A percentile compares a stretch with the other conserved stretches of the same genome.
These are phyloP conservation scores for Sclerotinia trifoliorum DNA, from an alignment of 2,329 filamentous ascomycete genomes.

Conservation along the genomic window DNA sequence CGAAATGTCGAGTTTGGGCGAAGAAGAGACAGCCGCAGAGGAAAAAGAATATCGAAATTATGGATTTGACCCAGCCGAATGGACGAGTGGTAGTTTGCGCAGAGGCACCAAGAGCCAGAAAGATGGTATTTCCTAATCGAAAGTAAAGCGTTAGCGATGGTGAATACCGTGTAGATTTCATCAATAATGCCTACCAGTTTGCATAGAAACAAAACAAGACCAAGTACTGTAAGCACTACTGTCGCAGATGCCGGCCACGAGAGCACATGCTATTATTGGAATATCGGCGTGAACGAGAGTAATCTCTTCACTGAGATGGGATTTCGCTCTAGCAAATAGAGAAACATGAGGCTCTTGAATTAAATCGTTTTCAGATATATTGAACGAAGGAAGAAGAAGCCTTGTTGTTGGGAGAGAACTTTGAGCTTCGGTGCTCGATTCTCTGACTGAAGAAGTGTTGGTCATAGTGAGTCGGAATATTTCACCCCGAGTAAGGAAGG, in stretches of 20 bases:
- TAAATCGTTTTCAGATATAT: slow-evolving; percentile 22
- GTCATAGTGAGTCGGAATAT: neutral
- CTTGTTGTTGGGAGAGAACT: slow-evolving; percentile 14
- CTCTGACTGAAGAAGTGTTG: neutral
- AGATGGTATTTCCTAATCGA: slow-evolving; percentile 57
- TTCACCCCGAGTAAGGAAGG: neutral
- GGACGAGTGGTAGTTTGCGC: slow-evolving; percentile 51
- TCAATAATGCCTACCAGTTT: slow-evolving; percentile 44
- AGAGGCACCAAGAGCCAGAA: slow-evolving; percentile 58
- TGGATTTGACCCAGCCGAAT: slow-evolving; percentile 53
- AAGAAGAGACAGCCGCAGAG: slow-evolving; percentile 53
- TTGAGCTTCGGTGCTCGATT: neutral
- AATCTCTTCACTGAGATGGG: slow-evolving; percentile 37
- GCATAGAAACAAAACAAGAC: slow-evolving; percentile 52
- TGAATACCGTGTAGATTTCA: neutral
- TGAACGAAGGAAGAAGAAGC: slow-evolving; percentile 18
- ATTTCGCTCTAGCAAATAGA: neutral
- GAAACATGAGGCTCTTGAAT: slow-evolving; percentile 21
- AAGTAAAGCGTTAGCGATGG: neutral
- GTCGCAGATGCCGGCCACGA: slow-evolving; percentile 49
- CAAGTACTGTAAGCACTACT: slow-evolving; percentile 49
- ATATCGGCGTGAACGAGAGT: slow-evolving; percentile 39
- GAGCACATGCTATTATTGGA: slow-evolving; percentile 45
- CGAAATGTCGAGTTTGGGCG: slow-evolving; percentile 39
- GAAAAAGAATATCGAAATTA: slow-evolving; percentile 54